Evolutionary conservation across 768 basidiomycete species (phyloP), one percentile per base, ranked within the genome.

Genomic region (Boletellus sp.): DNA sequence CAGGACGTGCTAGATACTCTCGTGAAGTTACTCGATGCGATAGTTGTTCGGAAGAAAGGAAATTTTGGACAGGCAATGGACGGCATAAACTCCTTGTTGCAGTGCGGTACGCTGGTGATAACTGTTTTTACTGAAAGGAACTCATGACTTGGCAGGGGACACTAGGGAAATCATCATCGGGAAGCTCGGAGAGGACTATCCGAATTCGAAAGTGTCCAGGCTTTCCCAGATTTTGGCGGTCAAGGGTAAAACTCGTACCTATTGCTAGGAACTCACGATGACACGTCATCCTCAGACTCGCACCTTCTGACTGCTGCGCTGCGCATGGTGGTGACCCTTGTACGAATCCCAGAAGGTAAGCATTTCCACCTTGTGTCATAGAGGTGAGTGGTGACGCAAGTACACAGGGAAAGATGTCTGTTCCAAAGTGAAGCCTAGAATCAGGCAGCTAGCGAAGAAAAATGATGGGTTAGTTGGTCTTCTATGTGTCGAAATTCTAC

Each of bases 31-130:
- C 46, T 63, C 4, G 63, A 64, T 40, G 10, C 0, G 20, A 54
- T 54, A 10, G 10, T 62, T 19, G 8, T 3, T 2, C 35, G 42
- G 23, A 28, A 28, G 0, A 48, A 17, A 12, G 42, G 37, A 4
- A 54, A 52, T 31, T 59, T 64, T 23, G 41, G 44, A 23, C 59
- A 54, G 31, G 62, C 49, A 17, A 63, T 63, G 62, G 54, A 64
- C 3, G 53, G 59, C n/a, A 31, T 63, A 38, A 51, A 16, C 12
- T 56, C 51, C 22, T 20, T 64, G 17, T 19, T 58, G 50, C 42
- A 50, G 15, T 61, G 54, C 12, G 47, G 62, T 63, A 6, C 32
- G 59, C 51, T 32, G 8, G 2, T 34, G 24, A 10, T 35, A 2
- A 13, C 31, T 22, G 0, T 26, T 31, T 17, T 35, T 36, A 9